Conservation (phyloP, 2,329 filamentous ascomycete genomes). For the Aspergillus jensenii region DNA sequence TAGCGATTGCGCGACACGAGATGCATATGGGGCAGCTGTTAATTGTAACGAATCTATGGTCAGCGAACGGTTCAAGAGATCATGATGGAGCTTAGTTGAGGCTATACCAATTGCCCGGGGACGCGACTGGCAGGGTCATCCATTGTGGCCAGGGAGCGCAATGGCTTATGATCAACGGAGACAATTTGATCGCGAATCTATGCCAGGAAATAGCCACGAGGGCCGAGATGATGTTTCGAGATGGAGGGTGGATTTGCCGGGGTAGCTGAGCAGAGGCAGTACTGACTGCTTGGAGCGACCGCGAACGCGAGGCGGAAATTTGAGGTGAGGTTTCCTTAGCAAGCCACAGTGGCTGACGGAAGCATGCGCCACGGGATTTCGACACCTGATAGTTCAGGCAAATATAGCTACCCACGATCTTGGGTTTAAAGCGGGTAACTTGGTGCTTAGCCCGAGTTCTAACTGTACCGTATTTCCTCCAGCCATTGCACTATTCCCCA, state of each 20-base stretch:
- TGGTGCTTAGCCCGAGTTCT: not conserved
- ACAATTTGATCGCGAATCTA: slow-evolving; percentile 17
- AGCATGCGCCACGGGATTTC: slow-evolving; percentile 9
- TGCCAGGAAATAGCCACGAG: not conserved
- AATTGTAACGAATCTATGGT: slow-evolving; percentile 12
- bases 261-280: slow-evolving; percentile 4
- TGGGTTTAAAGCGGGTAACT: no score
- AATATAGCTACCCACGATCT: not conserved
- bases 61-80: slow-evolving; percentile 5
- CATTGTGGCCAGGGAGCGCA: slow-evolving; percentile 36
- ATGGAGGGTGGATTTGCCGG: slow-evolving; percentile 1
- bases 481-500: slow-evolving; percentile 5
- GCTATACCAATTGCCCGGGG: slow-evolving; percentile 45
- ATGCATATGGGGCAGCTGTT: slow-evolving; percentile 82
- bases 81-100: slow-evolving; percentile 11
- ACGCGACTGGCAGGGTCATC: slow-evolving; percentile 49
- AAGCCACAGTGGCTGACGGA: slow-evolving; percentile 12
- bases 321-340: slow-evolving; percentile 23
- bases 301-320: slow-evolving; percentile 40
- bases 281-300: slow-evolving; percentile 18
- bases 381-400: slow-evolving; percentile 26
- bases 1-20: slow-evolving; percentile 82
- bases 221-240: slow-evolving; percentile 14
- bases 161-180: slow-evolving; percentile 4
- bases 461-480: not conserved